Conservation (phyloP, 2,329 filamentous ascomycete species). For the Fusarium sp. region DNA sequence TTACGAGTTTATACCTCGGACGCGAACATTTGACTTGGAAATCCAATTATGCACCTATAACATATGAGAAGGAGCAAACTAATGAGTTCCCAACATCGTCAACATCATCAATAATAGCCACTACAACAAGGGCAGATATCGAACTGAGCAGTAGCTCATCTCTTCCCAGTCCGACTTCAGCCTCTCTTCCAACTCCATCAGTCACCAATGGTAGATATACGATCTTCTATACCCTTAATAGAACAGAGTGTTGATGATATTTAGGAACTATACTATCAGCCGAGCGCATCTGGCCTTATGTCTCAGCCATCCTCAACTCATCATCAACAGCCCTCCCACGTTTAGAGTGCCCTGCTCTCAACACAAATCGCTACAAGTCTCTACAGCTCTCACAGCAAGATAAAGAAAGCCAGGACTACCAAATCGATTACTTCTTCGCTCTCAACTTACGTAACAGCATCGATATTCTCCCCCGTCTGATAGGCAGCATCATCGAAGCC, state of each 20-base stretch:
- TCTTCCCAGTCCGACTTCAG: background rate
- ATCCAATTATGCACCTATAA: slow-evolving; percentile 13
- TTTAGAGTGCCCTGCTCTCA: slow-evolving; percentile 49
- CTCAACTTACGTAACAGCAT: slow-evolving; percentile 63
- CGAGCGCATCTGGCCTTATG: slow-evolving; percentile 41
- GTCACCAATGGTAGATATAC: slow-evolving; percentile 24
- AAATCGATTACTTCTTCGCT: slow-evolving; percentile 63
- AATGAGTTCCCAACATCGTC: background rate
- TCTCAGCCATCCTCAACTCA: slow-evolving; percentile 49
- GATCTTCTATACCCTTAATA: fast-evolving
- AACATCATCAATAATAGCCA: background rate
- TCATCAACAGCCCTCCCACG: slow-evolving; percentile 38
- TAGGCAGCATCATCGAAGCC: slow-evolving; percentile 64
- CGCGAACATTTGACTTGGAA: slow-evolving; percentile 28
- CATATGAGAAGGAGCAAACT: background rate
- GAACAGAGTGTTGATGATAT: slow-evolving; percentile 21
- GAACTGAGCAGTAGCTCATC: background rate
- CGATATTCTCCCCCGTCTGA: slow-evolving; percentile 61
- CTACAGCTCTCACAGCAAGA: slow-evolving; percentile 30
- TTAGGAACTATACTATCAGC: slow-evolving; percentile 48
- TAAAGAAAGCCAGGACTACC: background rate
- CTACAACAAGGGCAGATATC: background rate
- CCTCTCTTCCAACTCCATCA: background rate
- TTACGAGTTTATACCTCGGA: slow-evolving; percentile 37
- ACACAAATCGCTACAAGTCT: slow-evolving; percentile 40